Percentiles rank a stretch among this genome's conserved stretches.
These are phyloP conservation scores for Aquilaria malaccensis DNA, from an alignment of 345 rosid genomes.

Conservation along the genomic window DNA sequence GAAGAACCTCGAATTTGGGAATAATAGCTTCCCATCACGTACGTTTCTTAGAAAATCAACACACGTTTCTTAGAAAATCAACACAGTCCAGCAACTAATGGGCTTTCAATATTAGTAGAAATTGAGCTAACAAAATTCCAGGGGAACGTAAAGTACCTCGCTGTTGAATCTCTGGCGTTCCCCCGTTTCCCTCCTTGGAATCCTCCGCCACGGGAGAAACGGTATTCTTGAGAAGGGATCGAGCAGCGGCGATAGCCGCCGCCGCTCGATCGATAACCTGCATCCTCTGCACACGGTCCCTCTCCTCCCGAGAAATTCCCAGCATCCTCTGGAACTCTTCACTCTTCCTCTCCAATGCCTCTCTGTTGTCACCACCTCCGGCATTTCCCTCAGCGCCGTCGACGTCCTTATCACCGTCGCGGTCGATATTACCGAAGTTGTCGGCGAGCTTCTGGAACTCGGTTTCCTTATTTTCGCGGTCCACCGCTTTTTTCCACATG, in stretches of 20 bases:
- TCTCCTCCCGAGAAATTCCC: constrained; percentile 59
- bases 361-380: constrained; percentile 2
- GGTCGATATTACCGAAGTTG: constrained; percentile 5
- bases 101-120: neutral
- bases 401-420: constrained; percentile 2
- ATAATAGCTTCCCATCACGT: neutral
- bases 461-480: constrained; percentile 55
- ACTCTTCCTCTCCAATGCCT: constrained; percentile 57
- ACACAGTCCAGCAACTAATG: too few relatives aligned
- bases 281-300: constrained; percentile 72
- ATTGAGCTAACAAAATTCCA: neutral
- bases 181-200: constrained; percentile 10
- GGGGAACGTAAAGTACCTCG: constrained; percentile 16
- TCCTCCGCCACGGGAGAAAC: constrained; percentile 11
- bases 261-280: constrained; percentile 88
- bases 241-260: constrained; percentile 78
- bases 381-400: constrained; percentile 7
- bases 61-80: neutral
- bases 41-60: neutral
- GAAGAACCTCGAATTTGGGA: neutral
- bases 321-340: constrained; percentile 69
- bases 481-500: constrained; percentile 82
- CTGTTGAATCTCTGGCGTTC: neutral
- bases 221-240: constrained; percentile 41
- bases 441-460: constrained; percentile 52